Percentiles rank a stretch among this genome's conserved stretches.
Conservation (phyloP, 2,329 filamentous ascomycete species). For the Cladosporium sp. region DNA sequence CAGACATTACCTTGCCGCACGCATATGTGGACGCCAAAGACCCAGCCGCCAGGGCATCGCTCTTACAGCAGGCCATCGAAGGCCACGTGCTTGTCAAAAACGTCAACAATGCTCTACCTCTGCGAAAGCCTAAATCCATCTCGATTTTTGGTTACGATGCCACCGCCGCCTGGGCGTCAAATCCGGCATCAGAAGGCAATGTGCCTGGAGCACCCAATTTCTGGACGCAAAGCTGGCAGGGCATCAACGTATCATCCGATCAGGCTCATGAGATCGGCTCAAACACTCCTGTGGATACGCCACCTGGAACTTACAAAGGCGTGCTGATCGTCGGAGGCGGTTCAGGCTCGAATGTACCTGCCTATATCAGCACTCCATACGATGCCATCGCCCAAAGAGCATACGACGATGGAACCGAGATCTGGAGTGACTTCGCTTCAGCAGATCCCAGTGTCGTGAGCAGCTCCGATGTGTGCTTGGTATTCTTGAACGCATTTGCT, state of each 20-base stretch:
- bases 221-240: conserved; percentile 23
- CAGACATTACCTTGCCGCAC: conserved; percentile 48
- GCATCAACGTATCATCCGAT: conserved; percentile 3
- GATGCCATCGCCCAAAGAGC: conserved; percentile 33
- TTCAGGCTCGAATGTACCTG: conserved; percentile 30
- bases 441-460: conserved; percentile 47
- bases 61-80: conserved; percentile 57
- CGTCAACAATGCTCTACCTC: conserved; percentile 50
- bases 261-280: conserved; percentile 31
- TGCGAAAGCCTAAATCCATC: conserved; percentile 48
- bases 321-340: conserved; percentile 35
- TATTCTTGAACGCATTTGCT: conserved; percentile 56
- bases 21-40: conserved; percentile 53
- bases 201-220: conserved; percentile 9
- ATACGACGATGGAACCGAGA: conserved; percentile 50
- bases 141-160: conserved; percentile 60
- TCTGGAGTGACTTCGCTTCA: conserved; percentile 57
- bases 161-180: conserved; percentile 29
- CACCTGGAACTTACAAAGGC: conserved; percentile 27
- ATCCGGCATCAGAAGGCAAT: conserved; percentile 16
- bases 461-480: conserved; percentile 41
- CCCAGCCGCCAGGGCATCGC: conserved; percentile 42
- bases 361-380: conserved; percentile 33
- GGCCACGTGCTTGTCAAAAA: conserved; percentile 65
- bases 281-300: conserved; percentile 24